Conservation (phyloP, 2,329 filamentous ascomycete genomes). For the Colletotrichum tanaceti region DNA sequence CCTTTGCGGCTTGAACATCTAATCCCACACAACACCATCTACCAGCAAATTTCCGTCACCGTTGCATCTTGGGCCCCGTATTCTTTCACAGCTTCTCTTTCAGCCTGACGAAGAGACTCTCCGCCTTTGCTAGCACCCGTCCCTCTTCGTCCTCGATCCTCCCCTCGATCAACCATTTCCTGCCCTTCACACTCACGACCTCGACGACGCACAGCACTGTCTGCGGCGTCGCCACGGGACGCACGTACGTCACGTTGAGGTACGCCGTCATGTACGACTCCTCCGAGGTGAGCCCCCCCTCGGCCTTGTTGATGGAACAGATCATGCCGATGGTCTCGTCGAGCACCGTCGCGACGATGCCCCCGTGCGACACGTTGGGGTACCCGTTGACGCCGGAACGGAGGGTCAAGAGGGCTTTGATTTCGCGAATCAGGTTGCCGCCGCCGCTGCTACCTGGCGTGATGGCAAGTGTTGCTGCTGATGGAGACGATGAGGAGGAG, state of each 20-base stretch:
- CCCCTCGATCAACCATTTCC: slow-evolving; percentile 51
- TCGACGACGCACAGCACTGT: slow-evolving; percentile 49
- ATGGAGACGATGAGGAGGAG: background rate
- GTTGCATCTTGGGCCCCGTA: no score
- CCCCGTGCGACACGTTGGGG: slow-evolving; percentile 51
- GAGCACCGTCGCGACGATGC: slow-evolving; percentile 51
- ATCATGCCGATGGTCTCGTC: slow-evolving; percentile 54
- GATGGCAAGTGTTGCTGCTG: background rate
- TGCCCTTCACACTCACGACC: slow-evolving; percentile 49
- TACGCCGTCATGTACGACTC: slow-evolving; percentile 50
- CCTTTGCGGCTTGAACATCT: no score
- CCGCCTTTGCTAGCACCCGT: slow-evolving; percentile 47
- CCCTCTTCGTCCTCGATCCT: slow-evolving; percentile 49
- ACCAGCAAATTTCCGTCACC: no score
- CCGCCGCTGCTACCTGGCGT: slow-evolving; percentile 24
- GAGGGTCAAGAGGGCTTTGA: slow-evolving; percentile 49
- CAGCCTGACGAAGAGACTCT: slow-evolving; percentile 36
- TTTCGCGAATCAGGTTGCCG: slow-evolving; percentile 47
- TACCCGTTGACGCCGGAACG: slow-evolving; percentile 51
- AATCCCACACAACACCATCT: no score
- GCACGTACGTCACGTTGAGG: slow-evolving; percentile 51
- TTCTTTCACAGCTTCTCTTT: slow-evolving; percentile 36
- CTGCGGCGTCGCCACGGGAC: slow-evolving; percentile 48
- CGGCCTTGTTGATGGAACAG: slow-evolving; percentile 52
- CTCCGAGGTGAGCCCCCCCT: slow-evolving; percentile 45